Evolutionary conservation across 495 filamentous ascomycete species (phyloP).

Genomic region (Aspergillus avenaceus): DNA sequence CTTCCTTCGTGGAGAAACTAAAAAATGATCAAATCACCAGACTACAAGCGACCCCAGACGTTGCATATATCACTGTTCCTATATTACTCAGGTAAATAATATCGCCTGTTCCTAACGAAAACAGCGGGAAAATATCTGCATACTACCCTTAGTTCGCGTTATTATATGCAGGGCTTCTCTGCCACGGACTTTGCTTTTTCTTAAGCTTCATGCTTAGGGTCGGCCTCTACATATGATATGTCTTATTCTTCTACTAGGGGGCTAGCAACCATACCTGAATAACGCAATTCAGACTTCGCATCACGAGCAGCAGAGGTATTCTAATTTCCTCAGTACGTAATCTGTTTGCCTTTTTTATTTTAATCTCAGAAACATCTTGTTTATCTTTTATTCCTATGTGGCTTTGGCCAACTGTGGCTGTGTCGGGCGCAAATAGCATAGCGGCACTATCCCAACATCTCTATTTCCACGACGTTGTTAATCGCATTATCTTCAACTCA

Average conservation of each 20-base stretch:
- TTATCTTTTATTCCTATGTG: neutral
- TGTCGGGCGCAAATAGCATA: neutral
- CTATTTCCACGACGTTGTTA: too few relatives aligned
- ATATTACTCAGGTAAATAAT: neutral
- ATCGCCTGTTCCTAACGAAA: neutral
- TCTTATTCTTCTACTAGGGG: neutral
- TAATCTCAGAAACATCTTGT: neutral
- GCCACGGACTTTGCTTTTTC: neutral
- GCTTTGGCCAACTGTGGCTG: neutral
- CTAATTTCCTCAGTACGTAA: too few relatives aligned
- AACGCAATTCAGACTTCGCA: too few relatives aligned
- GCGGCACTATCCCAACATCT: too few relatives aligned
- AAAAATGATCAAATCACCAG: too few relatives aligned
- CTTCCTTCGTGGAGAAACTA: too few relatives aligned
- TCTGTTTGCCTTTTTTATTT: neutral
- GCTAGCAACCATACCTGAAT: neutral
- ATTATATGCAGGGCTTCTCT: neutral
- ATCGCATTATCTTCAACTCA: too few relatives aligned
- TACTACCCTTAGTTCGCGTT: neutral
- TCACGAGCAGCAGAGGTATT: too few relatives aligned
- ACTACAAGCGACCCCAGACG: too few relatives aligned
- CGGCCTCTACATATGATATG: neutral
- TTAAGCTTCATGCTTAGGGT: neutral
- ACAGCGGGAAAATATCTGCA: neutral
- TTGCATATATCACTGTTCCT: too few relatives aligned